Evolutionary conservation across 1,284 basidiomycete species (phyloP), one percentile per base, ranked within the genome.

Genomic region (Leccinum pallidistipes): DNA sequence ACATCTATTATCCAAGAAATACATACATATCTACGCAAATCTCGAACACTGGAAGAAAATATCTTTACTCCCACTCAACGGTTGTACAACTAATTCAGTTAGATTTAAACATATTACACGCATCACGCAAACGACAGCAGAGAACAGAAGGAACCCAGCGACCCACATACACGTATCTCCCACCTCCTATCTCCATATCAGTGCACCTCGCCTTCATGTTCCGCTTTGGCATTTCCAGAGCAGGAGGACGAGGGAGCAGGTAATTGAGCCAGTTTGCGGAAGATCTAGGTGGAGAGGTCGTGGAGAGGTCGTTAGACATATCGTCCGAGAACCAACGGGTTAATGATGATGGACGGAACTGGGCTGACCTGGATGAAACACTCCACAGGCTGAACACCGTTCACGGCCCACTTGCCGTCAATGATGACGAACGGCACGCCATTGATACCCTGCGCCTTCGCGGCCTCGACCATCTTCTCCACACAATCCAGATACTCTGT

Each of bases 371-470:
- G 85, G 49, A 87, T 77, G 68, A 86, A 92, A 8, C 88, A 86
- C 51, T 91, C 88, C 29, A 86, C 81, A 3, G 84, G 82, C 72
- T 92, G 91, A 14, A 87, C 85, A 21, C 90, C 91, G 57, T 84
- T 87, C 52, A 92, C 82, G 4, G 88, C 89, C 88, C 90, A 92
- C 69, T 87, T 86, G 31, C 85, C 84, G 68, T 92, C 87, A 67
- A 94, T 88, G 66, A 93, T 85, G 50, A 86, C 86, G 75, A 92
- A 86, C 12, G 92, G 92, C 3, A 93, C 90, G 34, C 92, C 91
- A 7, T 82, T 87, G 53, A 94, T 85, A 50, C 91, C 91, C 57
- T 85, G 85, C 32, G 78, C 78, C 61, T 83, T 83, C 36, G 88
- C 89, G 53, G 87, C 83, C 14, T 81, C 78, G 52, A 87, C 84